Conservation (phyloP, 2,329 filamentous ascomycete species). For the Oidium heveae region DNA sequence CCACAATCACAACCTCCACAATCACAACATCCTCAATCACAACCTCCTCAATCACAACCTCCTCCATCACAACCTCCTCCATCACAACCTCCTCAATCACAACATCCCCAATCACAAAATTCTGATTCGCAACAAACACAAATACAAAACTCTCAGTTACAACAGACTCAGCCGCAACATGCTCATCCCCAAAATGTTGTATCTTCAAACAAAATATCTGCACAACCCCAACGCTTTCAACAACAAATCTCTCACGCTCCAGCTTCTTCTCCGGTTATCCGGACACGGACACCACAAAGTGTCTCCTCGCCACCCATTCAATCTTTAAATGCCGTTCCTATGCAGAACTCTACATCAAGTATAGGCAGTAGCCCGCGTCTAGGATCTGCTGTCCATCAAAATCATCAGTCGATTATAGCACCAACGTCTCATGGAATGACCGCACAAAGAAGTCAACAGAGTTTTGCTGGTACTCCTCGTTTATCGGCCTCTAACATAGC, state of each 20-base stretch:
- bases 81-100: conserved; percentile 6
- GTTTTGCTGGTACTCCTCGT: conserved; percentile 37
- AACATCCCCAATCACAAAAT: conserved; percentile 6
- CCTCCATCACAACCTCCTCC: conserved; percentile 12
- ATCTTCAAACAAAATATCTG: conserved; percentile 17
- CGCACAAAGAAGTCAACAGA: conserved; percentile 38
- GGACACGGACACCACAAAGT: conserved; percentile 37
- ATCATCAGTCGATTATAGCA: conserved; percentile 27
- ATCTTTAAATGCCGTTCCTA: conserved; percentile 20
- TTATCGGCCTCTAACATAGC: conserved; percentile 36
- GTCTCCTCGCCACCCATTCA: conserved; percentile 41
- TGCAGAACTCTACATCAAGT: conserved; percentile 40
- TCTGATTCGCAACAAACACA: conserved; percentile 12
- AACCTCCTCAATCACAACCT: conserved; percentile 4
- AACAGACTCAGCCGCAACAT: conserved; percentile 19
- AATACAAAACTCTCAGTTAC: conserved; percentile 14
- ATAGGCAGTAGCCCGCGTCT: conserved; percentile 43
- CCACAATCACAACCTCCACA: conserved; percentile 3
- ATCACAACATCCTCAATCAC: conserved; percentile 3
- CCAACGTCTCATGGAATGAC: conserved; percentile 39
- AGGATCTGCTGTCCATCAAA: conserved; percentile 34
- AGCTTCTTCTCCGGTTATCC: conserved; percentile 40
- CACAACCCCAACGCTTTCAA: conserved; percentile 14
- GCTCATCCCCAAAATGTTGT: conserved; percentile 20
- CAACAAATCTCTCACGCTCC: conserved; percentile 33